These are phyloP conservation scores for Spergularia bocconei DNA, from an alignment of 148 eudicot genomes.

Conservation along the genomic window DNA sequence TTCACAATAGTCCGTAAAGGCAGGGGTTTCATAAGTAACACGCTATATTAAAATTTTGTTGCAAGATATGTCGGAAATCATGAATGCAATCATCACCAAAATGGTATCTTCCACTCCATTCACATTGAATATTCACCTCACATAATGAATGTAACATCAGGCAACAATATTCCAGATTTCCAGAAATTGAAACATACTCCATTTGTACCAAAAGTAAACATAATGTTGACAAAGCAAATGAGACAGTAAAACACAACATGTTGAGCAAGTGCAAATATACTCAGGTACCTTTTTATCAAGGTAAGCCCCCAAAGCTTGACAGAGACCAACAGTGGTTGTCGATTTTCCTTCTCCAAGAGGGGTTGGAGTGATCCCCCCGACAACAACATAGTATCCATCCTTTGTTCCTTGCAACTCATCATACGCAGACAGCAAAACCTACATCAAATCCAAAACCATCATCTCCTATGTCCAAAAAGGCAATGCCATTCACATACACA, in stretches of 20 bases:
- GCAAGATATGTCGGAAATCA: too few species aligned
- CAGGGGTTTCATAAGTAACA: too few species aligned
- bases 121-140: too few species aligned
- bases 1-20: too few species aligned
- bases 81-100: too few species aligned
- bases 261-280: neutral
- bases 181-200: neutral
- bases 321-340: slow-evolving; percentile 95
- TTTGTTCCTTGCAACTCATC: slow-evolving; percentile 63
- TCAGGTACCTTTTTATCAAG: slow-evolving; percentile 80
- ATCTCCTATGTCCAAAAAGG: neutral
- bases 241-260: neutral
- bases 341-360: slow-evolving; percentile 99
- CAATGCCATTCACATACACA: slow-evolving; percentile 7
- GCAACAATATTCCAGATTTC: too few species aligned
- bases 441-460: slow-evolving; percentile 5
- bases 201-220: neutral
- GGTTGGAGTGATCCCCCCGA: slow-evolving; percentile 96
- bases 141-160: too few species aligned
- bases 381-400: slow-evolving; percentile 95
- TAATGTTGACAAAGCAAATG: neutral
- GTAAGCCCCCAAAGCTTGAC: slow-evolving; percentile 96
- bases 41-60: too few species aligned
- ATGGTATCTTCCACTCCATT: too few species aligned
- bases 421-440: slow-evolving; percentile 82